Evolutionary conservation across 352 stramenopile species (phyloP).

Genomic region (Hyaloperonospora brassicae): DNA sequence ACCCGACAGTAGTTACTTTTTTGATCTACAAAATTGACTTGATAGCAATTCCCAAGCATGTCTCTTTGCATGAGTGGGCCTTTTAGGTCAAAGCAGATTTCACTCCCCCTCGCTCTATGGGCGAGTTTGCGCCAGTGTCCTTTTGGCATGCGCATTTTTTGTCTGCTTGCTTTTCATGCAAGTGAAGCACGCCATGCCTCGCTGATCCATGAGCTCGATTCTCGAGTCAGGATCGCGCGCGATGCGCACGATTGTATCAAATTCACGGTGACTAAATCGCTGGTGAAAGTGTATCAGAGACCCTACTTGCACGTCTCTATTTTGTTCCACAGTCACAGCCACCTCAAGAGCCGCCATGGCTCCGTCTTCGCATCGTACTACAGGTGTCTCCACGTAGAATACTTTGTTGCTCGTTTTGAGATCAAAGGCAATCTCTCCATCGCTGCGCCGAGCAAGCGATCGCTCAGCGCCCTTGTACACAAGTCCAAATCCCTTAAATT

Average conservation of each 20-base stretch:
- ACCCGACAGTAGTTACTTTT: constrained; percentile 1
- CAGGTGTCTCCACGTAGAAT: too few species aligned
- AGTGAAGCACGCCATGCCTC: neutral
- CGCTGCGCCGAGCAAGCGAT: too few species aligned
- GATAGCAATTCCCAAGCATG: neutral
- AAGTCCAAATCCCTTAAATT: too few species aligned
- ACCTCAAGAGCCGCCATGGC: too few species aligned
- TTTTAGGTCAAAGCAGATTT: constrained; percentile 1
- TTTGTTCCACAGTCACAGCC: too few species aligned
- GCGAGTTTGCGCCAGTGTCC: neutral
- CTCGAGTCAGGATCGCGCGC: neutral
- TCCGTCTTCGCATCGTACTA: too few species aligned
- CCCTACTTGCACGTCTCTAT: too few species aligned
- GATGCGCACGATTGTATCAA: too few species aligned
- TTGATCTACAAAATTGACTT: neutral
- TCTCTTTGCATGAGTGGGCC: neutral
- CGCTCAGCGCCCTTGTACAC: too few species aligned
- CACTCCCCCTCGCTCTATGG: neutral
- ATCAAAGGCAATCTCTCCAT: too few species aligned
- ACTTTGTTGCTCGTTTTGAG: too few species aligned
- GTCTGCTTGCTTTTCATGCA: constrained; percentile 1
- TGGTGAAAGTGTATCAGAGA: too few species aligned
- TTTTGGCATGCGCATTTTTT: constrained; percentile 8
- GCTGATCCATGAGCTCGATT: neutral
- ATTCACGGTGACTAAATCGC: neutral